phyloP scores from a whole-genome alignment of 2,329 filamentous ascomycete species.

The Metarhizium rileyi region DNA sequence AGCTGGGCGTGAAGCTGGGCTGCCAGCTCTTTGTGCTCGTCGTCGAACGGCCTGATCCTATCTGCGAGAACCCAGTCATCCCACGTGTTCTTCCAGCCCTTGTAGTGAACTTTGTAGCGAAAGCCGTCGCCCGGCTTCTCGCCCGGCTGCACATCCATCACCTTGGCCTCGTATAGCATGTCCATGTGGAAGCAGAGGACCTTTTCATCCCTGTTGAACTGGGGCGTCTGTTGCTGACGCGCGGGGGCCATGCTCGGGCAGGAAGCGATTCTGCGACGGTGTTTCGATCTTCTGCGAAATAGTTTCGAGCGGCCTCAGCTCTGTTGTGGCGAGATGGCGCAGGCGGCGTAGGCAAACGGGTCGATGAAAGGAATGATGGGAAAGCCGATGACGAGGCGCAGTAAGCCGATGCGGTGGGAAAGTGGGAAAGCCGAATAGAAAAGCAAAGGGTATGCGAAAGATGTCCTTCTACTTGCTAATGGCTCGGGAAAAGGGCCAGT shows the following conservation, averaged over 20 bases:
- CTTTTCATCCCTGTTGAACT: slow-evolving; percentile 72
- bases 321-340: not conserved
- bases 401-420: too few relatives aligned
- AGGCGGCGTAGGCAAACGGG: too few relatives aligned
- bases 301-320: not conserved
- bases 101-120: slow-evolving; percentile 94
- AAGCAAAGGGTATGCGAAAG: not conserved
- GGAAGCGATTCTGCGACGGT: not conserved
- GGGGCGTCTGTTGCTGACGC: slow-evolving; percentile 33
- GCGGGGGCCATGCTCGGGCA: slow-evolving; percentile 29
- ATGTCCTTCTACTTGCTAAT: not conserved
- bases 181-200: slow-evolving; percentile 97
- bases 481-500: not conserved
- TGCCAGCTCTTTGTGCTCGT: slow-evolving; percentile 89
- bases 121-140: slow-evolving; percentile 61
- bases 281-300: not conserved
- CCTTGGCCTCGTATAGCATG: slow-evolving; percentile 94
- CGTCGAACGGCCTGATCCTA: slow-evolving; percentile 85
- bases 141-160: slow-evolving; percentile 66
- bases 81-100: slow-evolving; percentile 99
- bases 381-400: not conserved
- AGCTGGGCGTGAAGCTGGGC: slow-evolving; percentile 60
- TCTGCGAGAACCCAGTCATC: slow-evolving; percentile 97
- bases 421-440: too few relatives aligned
- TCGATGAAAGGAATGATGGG: not conserved